Base-by-base conservation (phyloP, 306 rosid genomes). In the Inga laurina region DNA sequence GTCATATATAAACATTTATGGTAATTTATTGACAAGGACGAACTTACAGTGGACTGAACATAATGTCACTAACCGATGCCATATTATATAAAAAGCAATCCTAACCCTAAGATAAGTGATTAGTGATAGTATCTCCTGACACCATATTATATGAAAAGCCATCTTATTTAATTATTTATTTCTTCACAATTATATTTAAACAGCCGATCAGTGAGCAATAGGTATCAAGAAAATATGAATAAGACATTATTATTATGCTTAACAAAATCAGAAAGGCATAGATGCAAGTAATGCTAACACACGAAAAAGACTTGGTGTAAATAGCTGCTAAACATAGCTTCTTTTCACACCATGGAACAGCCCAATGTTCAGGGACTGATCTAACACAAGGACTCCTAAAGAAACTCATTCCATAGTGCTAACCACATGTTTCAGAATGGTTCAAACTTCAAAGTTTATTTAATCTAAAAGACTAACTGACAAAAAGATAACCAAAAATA, bases 1-100 rank as follows among this genome's bases (percentile, higher is more conserved):
- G 52, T 48, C 34, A 51, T 79, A 32, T 59, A 59, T 22, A 59
- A 57, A n/a, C 8, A n/a, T 22, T n/a, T 22, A 10, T 59, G 72
- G 72, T 72, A 83, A 82, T 70, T 27, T 27, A 62, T 48, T 68
- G 57, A 78, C 56, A 78, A 41, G 54, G 30, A 48, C 16, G 24
- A 13, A 32, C 78, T 9, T 34, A 74, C 78, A 49, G 16, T 32
- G 78, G 78, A 74, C 46, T 74, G 87, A 95, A 95, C 79, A 48
- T 91, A 84, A 96, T 93, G 85, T 89, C 97, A 75, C 93, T 96
- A 87, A 96, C 94, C 1, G 97, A 80, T 82, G 76, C 93, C 48
- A 89, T 32, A 32, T 32, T 32, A 32, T 32, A 32, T 32, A 32
- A 32, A 32, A 32, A 32, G 3, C 34, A 2, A 32, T 32, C 34